Conservation (phyloP, 2,329 filamentous ascomycete species). For the Stachybotrys echinatus region DNA sequence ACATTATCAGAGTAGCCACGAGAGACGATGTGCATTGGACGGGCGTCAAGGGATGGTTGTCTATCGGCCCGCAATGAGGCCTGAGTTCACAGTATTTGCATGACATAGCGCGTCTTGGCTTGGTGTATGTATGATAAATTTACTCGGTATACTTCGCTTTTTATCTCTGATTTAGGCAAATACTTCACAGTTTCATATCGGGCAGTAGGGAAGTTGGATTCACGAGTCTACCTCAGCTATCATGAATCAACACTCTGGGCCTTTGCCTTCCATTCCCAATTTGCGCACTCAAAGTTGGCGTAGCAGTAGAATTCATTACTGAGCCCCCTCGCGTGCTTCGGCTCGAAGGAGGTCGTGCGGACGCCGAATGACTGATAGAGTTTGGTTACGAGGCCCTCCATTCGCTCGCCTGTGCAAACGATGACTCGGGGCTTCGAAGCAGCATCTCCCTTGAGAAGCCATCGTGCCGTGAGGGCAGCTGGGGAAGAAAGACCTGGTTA, state of each 20-base stretch:
- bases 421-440: conserved; percentile 41
- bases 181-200: too few species aligned
- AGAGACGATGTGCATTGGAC: neutral
- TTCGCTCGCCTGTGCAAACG: conserved; percentile 72
- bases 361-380: conserved; percentile 63
- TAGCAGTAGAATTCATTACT: conserved; percentile 81
- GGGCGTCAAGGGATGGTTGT: neutral
- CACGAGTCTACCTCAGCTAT: too few species aligned
- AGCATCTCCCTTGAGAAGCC: conserved; percentile 49
- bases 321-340: conserved; percentile 64
- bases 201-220: too few species aligned
- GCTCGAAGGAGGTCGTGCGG: conserved; percentile 62
- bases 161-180: too few species aligned
- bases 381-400: conserved; percentile 58
- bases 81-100: neutral
- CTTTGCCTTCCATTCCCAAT: conserved; percentile 35
- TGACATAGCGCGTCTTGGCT: neutral
- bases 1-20: too few species aligned
- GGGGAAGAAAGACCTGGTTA: conserved; percentile 2
- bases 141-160: too few species aligned
- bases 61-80: neutral
- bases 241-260: too few species aligned
- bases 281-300: conserved; percentile 65
- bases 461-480: conserved; percentile 72
- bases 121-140: too few species aligned